Conservation (phyloP, 768 basidiomycete species). For the Sporobolomyces phaffii region DNA sequence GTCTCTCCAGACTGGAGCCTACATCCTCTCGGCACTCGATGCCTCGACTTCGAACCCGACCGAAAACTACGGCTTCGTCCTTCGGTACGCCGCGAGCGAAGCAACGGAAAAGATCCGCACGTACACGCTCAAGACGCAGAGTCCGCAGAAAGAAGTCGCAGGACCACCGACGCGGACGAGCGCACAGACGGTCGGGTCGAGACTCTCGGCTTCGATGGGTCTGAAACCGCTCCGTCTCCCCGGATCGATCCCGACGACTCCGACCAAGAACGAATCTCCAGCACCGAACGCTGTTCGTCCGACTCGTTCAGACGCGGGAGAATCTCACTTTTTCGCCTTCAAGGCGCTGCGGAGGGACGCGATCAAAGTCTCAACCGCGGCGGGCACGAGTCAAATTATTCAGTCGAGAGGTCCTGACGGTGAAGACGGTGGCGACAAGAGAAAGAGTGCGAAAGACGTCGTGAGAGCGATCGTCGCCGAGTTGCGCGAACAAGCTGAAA, state of each 20-base stretch:
- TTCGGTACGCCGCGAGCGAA: conserved; percentile 68
- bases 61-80: conserved; percentile 81
- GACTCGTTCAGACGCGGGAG: neutral
- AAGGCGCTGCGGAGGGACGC: conserved; percentile 29
- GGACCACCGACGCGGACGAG: no score
- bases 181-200: neutral
- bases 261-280: neutral
- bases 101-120: conserved; percentile 72
- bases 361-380: conserved; percentile 5
- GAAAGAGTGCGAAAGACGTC: conserved; percentile 17
- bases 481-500: conserved; percentile 13
- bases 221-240: conserved; percentile 25
- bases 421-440: conserved; percentile 1
- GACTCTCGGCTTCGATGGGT: neutral
- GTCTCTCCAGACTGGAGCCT: conserved; percentile 78
- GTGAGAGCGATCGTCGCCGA: conserved; percentile 11
- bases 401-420: neutral
- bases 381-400: conserved; percentile 13
- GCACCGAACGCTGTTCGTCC: neutral
- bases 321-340: conserved; percentile 27
- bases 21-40: conserved; percentile 88
- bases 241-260: neutral
- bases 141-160: conserved; percentile 13
- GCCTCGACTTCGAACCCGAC: conserved; percentile 71
- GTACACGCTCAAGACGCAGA: conserved; percentile 73